These are phyloP conservation scores for Pilasporangium apinafurcum DNA, from an alignment of 352 stramenopile species.

Conservation along the genomic window DNA sequence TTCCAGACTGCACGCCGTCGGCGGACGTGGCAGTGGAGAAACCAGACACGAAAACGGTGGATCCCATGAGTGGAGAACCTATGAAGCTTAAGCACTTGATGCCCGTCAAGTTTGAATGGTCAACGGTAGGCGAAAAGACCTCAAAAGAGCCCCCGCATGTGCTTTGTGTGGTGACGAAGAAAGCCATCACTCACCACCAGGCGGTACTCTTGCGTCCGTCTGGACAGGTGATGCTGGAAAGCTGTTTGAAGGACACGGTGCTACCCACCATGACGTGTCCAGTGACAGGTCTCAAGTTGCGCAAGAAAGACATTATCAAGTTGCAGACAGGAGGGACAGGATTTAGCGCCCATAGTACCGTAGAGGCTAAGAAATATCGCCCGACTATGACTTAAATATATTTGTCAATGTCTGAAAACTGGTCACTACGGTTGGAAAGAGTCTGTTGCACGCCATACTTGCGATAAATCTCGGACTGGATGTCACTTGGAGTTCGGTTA, in stretches of 20 bases:
- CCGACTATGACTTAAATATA: constrained; percentile 78
- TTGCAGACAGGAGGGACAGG: constrained; percentile 69
- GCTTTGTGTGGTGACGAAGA: constrained; percentile 77
- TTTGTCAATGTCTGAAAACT: constrained; percentile 35
- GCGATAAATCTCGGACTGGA: constrained; percentile 38
- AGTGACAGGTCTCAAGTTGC: constrained; percentile 74
- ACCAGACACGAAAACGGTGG: constrained; percentile 66
- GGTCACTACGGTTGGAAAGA: constrained; percentile 23
- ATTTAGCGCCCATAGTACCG: constrained; percentile 81
- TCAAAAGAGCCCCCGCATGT: constrained; percentile 29
- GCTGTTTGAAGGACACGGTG: constrained; percentile 79
- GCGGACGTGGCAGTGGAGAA: constrained; percentile 39
- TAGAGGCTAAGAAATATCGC: constrained; percentile 85
- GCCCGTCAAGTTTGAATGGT: constrained; percentile 81
- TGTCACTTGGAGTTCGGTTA: constrained; percentile 7
- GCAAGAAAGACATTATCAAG: constrained; percentile 82
- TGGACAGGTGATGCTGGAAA: constrained; percentile 74
- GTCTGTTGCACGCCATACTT: constrained; percentile 38
- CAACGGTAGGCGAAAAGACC: constrained; percentile 9
- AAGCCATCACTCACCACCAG: constrained; percentile 73
- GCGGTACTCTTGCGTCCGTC: constrained; percentile 75
- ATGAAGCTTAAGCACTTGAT: constrained; percentile 88
- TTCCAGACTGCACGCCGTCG: constrained; percentile 72
- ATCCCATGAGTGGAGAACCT: constrained; percentile 78
- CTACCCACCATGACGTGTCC: constrained; percentile 82